Evolutionary conservation across 495 filamentous ascomycete genomes (phyloP), one percentile per base, ranked within the genome.

Genomic region (Venustampulla echinocandica): DNA sequence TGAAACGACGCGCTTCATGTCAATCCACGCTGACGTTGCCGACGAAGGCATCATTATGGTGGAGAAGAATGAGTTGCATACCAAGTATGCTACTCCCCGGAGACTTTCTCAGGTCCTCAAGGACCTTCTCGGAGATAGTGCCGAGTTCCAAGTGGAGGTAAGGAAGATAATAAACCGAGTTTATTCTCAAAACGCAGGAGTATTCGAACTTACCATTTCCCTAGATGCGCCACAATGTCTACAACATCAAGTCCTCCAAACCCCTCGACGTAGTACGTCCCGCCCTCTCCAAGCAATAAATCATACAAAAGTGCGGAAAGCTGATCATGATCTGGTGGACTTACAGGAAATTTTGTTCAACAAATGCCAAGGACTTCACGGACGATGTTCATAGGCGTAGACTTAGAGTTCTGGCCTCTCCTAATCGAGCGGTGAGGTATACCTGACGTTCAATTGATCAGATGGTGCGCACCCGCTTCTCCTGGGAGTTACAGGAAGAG

Each of bases 181-280:
- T 17, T 23, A 9, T n/a, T 22, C 17, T 40, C 20, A 21, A n/a
- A 4, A 40, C 33, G 4, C 13, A 15, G 18, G 33, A 35, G 33
- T 15, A 15, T 35, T 35, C 33, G n/a, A 21, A 40, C 20, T 40
- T 9, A 40, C 17, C 17, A 40, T 4, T 40, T 22, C 6, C 7
- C 11, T 23, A 40, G 37, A 40, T 40, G 37, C 37, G 37, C 18
- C 37, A 40, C 37, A 40, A 40, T n/a, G 18, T 40, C n/a, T 40
- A 40, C 37, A 40, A 40, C 20, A 40, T 40, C 18, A 23, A 21
- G 37, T 40, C 37, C 18, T 40, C 37, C 10, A 40, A 40, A 40
- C 18, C 17, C 11, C 22, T 40, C 17, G 17, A 40, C 37, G 20
- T 40, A 4, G 34, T 37, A 15, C 6, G 34, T 37, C 9, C 10